A percentile compares a stretch with the other conserved stretches of the same genome.
Evolutionary conservation across 352 stramenopile species (phyloP).

Genomic region (Globisporangium takayamanum): DNA sequence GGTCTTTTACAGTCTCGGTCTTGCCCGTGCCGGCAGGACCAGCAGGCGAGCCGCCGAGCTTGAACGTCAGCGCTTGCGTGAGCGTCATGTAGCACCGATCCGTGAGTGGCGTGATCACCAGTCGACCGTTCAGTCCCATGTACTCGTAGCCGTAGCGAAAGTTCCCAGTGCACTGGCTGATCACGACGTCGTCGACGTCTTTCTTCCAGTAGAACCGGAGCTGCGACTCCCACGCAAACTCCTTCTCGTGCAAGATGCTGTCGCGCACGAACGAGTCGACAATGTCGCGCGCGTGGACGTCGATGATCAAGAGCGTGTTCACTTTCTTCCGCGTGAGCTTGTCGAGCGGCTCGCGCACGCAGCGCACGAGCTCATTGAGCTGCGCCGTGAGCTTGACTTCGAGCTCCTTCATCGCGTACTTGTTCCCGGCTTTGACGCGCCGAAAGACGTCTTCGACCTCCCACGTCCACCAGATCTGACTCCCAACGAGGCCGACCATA

Average conservation of each 20-base stretch:
- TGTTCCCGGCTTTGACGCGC: conserved; percentile 84
- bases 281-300: conserved; percentile 88
- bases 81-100: conserved; percentile 94
- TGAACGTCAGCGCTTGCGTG: conserved; percentile 90
- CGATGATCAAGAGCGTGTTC: conserved; percentile 89
- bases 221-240: conserved; percentile 89
- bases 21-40: conserved; percentile 90
- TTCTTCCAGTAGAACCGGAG: conserved; percentile 90
- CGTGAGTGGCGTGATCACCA: conserved; percentile 91
- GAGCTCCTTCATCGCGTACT: conserved; percentile 93
- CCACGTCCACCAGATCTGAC: conserved; percentile 94
- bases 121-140: conserved; percentile 87
- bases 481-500: conserved; percentile 90
- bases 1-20: conserved; percentile 91
- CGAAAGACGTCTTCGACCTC: conserved; percentile 92
- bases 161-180: conserved; percentile 88
- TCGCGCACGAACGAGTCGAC: conserved; percentile 88
- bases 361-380: conserved; percentile 87
- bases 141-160: conserved; percentile 94
- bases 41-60: conserved; percentile 86
- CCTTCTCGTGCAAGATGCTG: conserved; percentile 86
- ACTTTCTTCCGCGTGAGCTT: conserved; percentile 89
- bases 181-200: conserved; percentile 86
- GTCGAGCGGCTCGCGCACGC: conserved; percentile 85
- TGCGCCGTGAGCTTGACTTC: conserved; percentile 86